Conservation (phyloP, 1,284 basidiomycete genomes). For the Omphalotus olearius region DNA sequence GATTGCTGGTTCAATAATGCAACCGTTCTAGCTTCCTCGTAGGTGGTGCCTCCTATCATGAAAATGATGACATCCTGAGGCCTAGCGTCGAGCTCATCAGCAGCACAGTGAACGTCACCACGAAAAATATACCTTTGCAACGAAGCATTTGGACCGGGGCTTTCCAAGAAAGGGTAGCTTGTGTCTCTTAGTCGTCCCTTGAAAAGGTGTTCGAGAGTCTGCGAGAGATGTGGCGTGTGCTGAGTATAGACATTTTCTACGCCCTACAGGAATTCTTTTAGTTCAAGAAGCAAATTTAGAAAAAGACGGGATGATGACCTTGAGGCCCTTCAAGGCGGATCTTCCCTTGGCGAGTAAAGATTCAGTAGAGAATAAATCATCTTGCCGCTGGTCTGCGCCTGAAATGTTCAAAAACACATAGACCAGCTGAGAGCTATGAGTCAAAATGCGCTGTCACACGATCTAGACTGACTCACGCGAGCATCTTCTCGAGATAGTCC, state of each 20-base stretch:
- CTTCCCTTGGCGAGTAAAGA: constrained; percentile 93
- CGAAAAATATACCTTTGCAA: constrained; percentile 52
- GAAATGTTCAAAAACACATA: constrained; percentile 93
- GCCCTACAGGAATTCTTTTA: constrained; percentile 48
- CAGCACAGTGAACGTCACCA: not conserved
- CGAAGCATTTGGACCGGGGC: constrained; percentile 58
- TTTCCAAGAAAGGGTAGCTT: constrained; percentile 88
- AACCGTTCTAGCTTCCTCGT: constrained; percentile 85
- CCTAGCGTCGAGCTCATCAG: constrained; percentile 34
- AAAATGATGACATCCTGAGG: constrained; percentile 95
- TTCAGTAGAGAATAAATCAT: constrained; percentile 96
- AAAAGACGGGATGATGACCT: constrained; percentile 41
- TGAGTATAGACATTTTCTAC: constrained; percentile 99
- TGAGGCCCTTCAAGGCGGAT: constrained; percentile 92
- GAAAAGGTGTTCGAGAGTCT: constrained; percentile 89
- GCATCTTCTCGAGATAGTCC: constrained; percentile 86
- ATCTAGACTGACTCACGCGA: constrained; percentile 43
- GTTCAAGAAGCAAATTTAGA: not conserved
- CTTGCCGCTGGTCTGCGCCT: constrained; percentile 94
- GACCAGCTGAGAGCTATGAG: constrained; percentile 60
- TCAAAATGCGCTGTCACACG: not conserved
- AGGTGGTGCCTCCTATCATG: constrained; percentile 92
- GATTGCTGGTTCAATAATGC: constrained; percentile 76
- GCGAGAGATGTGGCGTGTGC: constrained; percentile 89
- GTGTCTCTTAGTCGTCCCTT: constrained; percentile 85